Base-by-base conservation (phyloP, 2,329 filamentous ascomycete species). In the Fusarium cicatricum region DNA sequence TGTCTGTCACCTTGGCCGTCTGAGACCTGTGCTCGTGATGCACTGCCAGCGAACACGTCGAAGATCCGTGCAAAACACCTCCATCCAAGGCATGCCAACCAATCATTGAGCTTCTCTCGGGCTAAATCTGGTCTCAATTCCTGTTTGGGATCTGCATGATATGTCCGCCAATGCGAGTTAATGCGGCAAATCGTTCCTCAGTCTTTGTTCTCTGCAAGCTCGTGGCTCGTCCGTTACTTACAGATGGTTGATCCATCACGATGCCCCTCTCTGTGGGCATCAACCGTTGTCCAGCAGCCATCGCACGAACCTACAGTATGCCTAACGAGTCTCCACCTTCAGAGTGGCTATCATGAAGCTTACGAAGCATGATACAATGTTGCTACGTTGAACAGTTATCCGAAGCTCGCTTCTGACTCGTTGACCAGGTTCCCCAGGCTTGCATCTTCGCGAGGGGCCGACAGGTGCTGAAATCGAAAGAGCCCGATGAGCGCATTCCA, bases 31-130 rank as follows among this genome's bases (percentile, higher is more conserved):
- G 46, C 62, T 65, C 58, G 63, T 69, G 68, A 70, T 67, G 62
- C 62, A 64, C 48, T 69, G 68, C 66, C 68, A 70, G 66, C 68
- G 62, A 70, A 70, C 63, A 68, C 65, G 58, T 66, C 67, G 62
- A 67, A 58, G 52, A 60, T 60, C 33, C 26, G 52, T 58, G 41
- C 39, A 50, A 51, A 50, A 51, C 23, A 44, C 65, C 37, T 39
- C 51, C 50, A 60, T 53, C 31, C 48, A 52, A 51, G 41, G 36
- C 37, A 52, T 31, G 9, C 14, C 33, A 34, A 14, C 66, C 66
- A 69, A 69, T 69, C 53, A 60, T 41, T 31, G 33, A 15, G 21
- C 38, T 41, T 7, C 9, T 17, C 34, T 47, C 39, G 10, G 28
- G 32, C 41, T 52, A 57, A 55, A 55, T 66, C 44, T 68, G 34